Evolutionary conservation across 1,284 basidiomycete species (phyloP), one percentile per base, ranked within the genome.

Genomic region (Malassezia vespertilionis): DNA sequence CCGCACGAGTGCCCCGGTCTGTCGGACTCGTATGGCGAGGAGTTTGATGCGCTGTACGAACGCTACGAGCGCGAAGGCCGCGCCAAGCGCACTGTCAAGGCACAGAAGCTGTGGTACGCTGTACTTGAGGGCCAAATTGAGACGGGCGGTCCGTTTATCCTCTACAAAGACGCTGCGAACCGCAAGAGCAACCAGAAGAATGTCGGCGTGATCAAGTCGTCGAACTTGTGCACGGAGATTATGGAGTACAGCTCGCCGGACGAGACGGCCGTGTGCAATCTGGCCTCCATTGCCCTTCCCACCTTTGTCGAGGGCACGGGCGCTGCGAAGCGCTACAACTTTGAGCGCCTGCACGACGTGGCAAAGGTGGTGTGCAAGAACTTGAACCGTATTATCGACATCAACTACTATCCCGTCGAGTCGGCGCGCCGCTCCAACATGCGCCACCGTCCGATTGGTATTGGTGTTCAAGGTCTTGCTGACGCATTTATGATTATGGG

Each of bases 41-140:
- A 91, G 70, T 97, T 97, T 60, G 88, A 93, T 70, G 78, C 77
- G 12, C 77, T 97, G 15, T 99, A 88, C 72, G 80, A 82, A 70
- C 80, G 78, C 57, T 97, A 97, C 71, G 93, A 97, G 75, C 78
- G 76, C 40, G 88, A 91, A 69, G 89, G 89, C 37, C 84, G 88
- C 44, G 85, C 80, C 22, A 82, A 83, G 69, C 86, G 84, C 75
- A 81, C 80, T 17, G 77, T 97, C 64, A 83, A 89, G 56, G 93
- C 93, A 9, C 93, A 97, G 74, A 96, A 97, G 75, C 80, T 99
- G 34, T 99, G 93, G 91, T 96, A 95, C 72, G 86, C 90, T 36
- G 83, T 97, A 61, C 76, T 97, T 43, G 91, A 97, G 71, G 82
- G 89, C 8, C 93, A 99, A 74, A 89, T 91, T 60, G 93, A 99